Evolutionary conservation across 139 green algal species (phyloP).

Genomic region (Trebouxia sp.): DNA sequence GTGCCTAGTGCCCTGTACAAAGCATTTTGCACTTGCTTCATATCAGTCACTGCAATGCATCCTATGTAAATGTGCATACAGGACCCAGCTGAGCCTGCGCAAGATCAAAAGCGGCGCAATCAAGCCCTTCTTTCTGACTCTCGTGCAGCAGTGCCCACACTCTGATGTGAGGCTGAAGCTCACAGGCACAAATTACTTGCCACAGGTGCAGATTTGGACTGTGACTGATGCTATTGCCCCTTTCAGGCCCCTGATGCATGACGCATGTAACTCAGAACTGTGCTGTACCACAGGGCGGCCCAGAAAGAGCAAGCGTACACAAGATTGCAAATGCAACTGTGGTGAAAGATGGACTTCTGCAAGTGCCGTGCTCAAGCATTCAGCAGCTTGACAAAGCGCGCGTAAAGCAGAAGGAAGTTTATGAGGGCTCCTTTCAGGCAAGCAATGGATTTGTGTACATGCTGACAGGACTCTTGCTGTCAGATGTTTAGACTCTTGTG

Average conservation of each 20-base stretch:
- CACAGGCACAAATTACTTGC: not conserved
- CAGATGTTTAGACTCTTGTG: too few relatives aligned
- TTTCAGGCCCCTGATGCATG: not conserved
- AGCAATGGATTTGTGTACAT: too few relatives aligned
- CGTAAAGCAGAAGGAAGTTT: not conserved
- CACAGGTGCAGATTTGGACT: not conserved
- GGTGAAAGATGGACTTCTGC: not conserved
- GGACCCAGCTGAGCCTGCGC: not conserved
- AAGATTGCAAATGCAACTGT: not conserved
- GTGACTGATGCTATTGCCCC: too few relatives aligned
- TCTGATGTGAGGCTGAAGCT: constrained; percentile 1
- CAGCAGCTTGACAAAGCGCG: not conserved
- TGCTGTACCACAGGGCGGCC: not conserved
- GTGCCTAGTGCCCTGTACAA: too few relatives aligned
- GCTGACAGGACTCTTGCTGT: too few relatives aligned
- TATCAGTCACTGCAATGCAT: too few relatives aligned
- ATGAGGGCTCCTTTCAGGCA: not conserved
- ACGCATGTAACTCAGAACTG: not conserved
- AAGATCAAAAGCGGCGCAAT: not conserved
- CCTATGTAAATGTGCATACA: not conserved
- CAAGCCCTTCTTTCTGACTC: not conserved
- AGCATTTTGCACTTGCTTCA: too few relatives aligned
- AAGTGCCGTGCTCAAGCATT: not conserved
- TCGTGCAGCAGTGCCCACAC: not conserved
- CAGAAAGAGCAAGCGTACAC: not conserved